Evolutionary conservation across 176 grass and related monocot genomes (phyloP).

Genomic region (Zea mays): DNA sequence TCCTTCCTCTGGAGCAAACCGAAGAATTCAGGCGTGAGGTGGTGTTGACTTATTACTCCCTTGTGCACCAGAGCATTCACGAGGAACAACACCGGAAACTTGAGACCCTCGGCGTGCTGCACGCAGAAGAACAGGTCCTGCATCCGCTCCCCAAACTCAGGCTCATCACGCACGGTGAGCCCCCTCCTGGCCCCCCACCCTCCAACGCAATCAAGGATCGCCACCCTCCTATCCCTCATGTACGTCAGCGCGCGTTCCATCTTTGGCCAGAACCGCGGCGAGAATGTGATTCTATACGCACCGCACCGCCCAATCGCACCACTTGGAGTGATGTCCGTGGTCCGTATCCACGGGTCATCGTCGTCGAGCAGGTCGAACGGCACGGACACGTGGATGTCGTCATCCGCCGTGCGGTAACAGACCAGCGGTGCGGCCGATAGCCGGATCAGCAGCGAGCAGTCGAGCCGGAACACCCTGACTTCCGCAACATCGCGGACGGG

Average conservation of each 20-base stretch:
- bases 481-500: slow-evolving; percentile 51
- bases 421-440: slow-evolving; percentile 38
- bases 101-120: slow-evolving; percentile 48
- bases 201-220: slow-evolving; percentile 10
- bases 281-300: slow-evolving; percentile 58
- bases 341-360: slow-evolving; percentile 84
- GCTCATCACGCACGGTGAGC: slow-evolving; percentile 50
- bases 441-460: slow-evolving; percentile 56
- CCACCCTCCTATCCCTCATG: slow-evolving; percentile 56
- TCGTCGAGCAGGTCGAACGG: slow-evolving; percentile 73
- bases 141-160: slow-evolving; percentile 44
- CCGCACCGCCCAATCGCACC: slow-evolving; percentile 61
- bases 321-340: slow-evolving; percentile 61
- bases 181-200: slow-evolving; percentile 13
- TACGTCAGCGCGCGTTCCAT: slow-evolving; percentile 53
- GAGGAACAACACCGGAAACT: slow-evolving; percentile 69
- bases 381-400: slow-evolving; percentile 66
- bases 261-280: slow-evolving; percentile 55
- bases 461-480: slow-evolving; percentile 35
- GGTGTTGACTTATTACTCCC: slow-evolving; percentile 72
- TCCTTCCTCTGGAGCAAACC: slow-evolving; percentile 48
- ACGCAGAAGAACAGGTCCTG: slow-evolving; percentile 67
- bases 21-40: slow-evolving; percentile 74
- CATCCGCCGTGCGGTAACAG: slow-evolving; percentile 76
- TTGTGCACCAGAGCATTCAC: slow-evolving; percentile 81